Evolutionary conservation across 2,329 filamentous ascomycete species (phyloP).

Genomic region (Aspergillus tanneri): DNA sequence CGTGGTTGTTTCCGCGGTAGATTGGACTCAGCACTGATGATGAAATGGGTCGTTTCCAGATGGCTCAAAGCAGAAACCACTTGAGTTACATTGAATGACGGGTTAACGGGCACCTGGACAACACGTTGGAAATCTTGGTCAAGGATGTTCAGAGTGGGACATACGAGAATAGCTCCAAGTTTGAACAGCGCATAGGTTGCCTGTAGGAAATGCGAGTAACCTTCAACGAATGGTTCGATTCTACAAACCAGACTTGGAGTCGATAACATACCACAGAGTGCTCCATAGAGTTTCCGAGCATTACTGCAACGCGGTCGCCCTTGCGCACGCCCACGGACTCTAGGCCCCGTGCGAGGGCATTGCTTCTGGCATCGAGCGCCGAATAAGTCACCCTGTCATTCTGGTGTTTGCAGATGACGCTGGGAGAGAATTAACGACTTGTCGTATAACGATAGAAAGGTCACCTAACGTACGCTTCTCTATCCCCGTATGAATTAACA

Average conservation of each 20-base stretch:
- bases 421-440: conserved; percentile 23
- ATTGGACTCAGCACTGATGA: conserved; percentile 87
- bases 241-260: neutral
- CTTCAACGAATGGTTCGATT: neutral
- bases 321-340: conserved; percentile 70
- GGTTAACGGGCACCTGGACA: conserved; percentile 79
- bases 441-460: neutral
- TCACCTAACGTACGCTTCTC: conserved; percentile 50
- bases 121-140: neutral
- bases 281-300: conserved; percentile 79
- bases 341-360: conserved; percentile 70
- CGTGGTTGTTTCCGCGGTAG: conserved; percentile 64
- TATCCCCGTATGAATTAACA: conserved; percentile 45
- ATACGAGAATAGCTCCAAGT: conserved; percentile 80
- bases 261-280: conserved; percentile 67
- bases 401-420: conserved; percentile 62
- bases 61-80: conserved; percentile 75
- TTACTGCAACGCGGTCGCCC: conserved; percentile 81
- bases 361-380: conserved; percentile 72
- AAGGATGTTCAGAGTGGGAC: conserved; percentile 13
- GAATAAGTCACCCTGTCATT: conserved; percentile 68
- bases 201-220: too few species aligned
- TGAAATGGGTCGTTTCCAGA: conserved; percentile 68
- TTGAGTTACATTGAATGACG: conserved; percentile 78
- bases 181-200: conserved; percentile 86